These are phyloP conservation scores for Anastatica hierochuntica DNA, from an alignment of 345 rosid genomes.

Conservation along the genomic window DNA sequence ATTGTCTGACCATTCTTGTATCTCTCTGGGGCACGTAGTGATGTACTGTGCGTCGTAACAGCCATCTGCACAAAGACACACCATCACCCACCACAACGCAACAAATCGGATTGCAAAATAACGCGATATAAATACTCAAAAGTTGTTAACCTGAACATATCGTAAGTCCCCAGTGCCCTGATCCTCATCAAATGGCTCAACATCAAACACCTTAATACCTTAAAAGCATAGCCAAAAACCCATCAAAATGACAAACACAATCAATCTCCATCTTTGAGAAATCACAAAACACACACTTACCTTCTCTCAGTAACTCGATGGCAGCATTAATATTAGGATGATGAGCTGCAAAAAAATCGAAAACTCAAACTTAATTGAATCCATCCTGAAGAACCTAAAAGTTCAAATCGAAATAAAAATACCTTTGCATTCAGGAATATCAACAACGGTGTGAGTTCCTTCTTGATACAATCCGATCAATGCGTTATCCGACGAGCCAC, in stretches of 20 bases:
- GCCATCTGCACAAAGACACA: constrained; percentile 59
- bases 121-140: not conserved
- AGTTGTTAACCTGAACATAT: constrained; percentile 63
- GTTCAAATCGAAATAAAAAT: not conserved
- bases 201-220: constrained; percentile 61
- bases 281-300: constrained; percentile 21
- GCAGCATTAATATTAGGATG: constrained; percentile 86
- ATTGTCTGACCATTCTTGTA: constrained; percentile 53
- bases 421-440: constrained; percentile 88
- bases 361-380: constrained; percentile 1
- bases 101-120: not conserved
- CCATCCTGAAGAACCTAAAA: not conserved
- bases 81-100: constrained; percentile 16
- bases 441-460: constrained; percentile 74
- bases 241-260: not conserved
- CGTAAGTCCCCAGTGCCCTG: constrained; percentile 72
- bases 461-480: constrained; percentile 83
- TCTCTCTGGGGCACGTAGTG: constrained; percentile 70
- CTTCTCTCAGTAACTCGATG: constrained; percentile 69
- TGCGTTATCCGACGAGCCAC: constrained; percentile 58
- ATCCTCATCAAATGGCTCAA: constrained; percentile 79
- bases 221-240: not conserved
- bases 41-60: constrained; percentile 70
- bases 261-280: not conserved
- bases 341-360: constrained; percentile 47